These are phyloP conservation scores for Aspergillus fischeri DNA, from an alignment of 2,329 filamentous ascomycete genomes.

Conservation along the genomic window DNA sequence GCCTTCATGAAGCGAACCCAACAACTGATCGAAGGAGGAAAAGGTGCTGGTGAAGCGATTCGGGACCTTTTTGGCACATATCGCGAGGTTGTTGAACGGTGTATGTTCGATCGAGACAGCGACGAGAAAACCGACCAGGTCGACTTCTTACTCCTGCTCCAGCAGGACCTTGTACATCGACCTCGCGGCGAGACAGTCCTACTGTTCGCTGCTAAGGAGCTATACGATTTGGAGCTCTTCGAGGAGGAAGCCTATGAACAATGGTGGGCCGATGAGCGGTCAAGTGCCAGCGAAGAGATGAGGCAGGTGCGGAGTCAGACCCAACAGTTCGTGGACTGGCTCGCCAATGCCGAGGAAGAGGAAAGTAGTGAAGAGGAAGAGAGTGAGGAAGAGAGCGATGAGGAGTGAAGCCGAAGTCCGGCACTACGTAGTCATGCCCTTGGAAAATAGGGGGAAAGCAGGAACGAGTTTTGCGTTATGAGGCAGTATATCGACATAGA, in stretches of 20 bases:
- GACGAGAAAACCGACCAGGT: conserved; percentile 65
- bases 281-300: conserved; percentile 65
- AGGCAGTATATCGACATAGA: not conserved
- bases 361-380: conserved; percentile 61
- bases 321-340: conserved; percentile 74
- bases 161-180: conserved; percentile 69
- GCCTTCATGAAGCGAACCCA: conserved; percentile 79
- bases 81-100: conserved; percentile 57
- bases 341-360: conserved; percentile 71
- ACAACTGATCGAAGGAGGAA: conserved; percentile 59
- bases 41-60: conserved; percentile 62
- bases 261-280: conserved; percentile 81
- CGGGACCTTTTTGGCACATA: conserved; percentile 61
- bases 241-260: conserved; percentile 83
- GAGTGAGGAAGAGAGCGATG: conserved; percentile 29
- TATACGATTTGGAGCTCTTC: conserved; percentile 78
- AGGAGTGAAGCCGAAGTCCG: conserved; percentile 9
- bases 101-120: conserved; percentile 54
- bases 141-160: conserved; percentile 76
- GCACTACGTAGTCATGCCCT: not conserved
- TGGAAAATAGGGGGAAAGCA: not conserved
- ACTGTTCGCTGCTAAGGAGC: conserved; percentile 72
- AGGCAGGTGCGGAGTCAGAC: conserved; percentile 67
- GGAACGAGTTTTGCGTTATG: not conserved
- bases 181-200: conserved; percentile 65